Evolutionary conservation across 345 rosid species (phyloP), one percentile per base, ranked within the genome.

Genomic region (Syzygium aqueum): DNA sequence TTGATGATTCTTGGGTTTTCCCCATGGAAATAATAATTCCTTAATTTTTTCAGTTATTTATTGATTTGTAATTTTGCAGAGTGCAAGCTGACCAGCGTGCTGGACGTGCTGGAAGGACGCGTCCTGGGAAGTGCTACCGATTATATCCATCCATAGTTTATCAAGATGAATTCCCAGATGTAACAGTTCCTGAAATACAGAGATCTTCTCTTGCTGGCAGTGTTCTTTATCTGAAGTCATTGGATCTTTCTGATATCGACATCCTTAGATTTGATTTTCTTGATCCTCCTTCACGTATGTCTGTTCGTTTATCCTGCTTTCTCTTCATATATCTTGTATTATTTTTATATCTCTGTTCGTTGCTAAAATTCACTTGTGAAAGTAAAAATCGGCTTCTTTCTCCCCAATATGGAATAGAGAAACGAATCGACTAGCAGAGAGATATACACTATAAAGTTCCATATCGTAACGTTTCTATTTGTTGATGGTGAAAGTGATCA

Each of bases 71-170:
- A 73, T 84, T 77, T 88, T 92, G 88, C 90, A 97, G 99, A 93
- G 98, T 97, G 63, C 99, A 97, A 92, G 99, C 99, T 87, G 96
- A 95, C 92, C 99, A 97, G 90, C 97, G 99, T 84, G 98, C 96
- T 50, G 99, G 99, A 88, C 93, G 99, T 91, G 99, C 99, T 83
- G 99, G 99, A 86, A 94, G 99, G 93, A 96, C 99, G 49, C 93
- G 96, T 87, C 96, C 99, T 85, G 99, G 99, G 85, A 97, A 96
- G 93, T 97, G 99, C 91, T 97, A 97, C 86, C 94, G 98, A 30
- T 85, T 97, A 85, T 97, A 96, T 89, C 98, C 99, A 49, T 93
- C 95, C 30, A 90, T 87, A 28, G 88, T 95, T 87, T 96, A 95
- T 89, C 91, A 95, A 51, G 98, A 97, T 86, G 96, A 97, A 53